Evolutionary conservation across 1,139 yeast genomes (phyloP).

Genomic region (Starmera stellimalicola): DNA sequence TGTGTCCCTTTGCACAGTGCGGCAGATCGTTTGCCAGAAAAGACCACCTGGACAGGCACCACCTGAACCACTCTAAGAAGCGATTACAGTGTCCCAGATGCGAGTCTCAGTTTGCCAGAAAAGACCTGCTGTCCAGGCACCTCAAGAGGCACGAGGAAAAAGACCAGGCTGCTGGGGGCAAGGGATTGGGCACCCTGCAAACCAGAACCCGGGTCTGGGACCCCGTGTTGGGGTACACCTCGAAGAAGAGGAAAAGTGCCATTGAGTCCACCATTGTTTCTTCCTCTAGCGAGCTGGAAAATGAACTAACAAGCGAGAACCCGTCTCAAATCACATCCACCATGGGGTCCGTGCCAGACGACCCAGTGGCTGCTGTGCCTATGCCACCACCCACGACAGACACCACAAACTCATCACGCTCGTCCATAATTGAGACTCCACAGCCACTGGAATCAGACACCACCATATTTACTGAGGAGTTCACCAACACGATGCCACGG

Average conservation of each 20-base stretch:
- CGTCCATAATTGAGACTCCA: not conserved
- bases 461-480: not conserved
- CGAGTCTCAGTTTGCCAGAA: conserved; percentile 2
- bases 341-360: not conserved
- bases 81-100: conserved; percentile 2
- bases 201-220: conserved; percentile 4
- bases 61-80: conserved; percentile 24
- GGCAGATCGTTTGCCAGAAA: conserved; percentile 21
- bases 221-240: conserved; percentile 1
- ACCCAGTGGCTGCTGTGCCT: too few relatives aligned
- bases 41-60: conserved; percentile 25
- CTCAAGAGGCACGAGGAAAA: conserved; percentile 1
- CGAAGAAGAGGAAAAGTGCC: conserved; percentile 1
- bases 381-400: too few relatives aligned
- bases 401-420: not conserved
- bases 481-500: too few relatives aligned
- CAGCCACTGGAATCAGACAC: too few relatives aligned
- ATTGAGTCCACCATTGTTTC: not conserved
- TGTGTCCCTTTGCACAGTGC: conserved; percentile 17
- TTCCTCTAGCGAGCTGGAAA: not conserved
- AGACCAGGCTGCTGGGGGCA: conserved; percentile 3
- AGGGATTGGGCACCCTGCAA: conserved; percentile 1
- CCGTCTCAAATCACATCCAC: not conserved
- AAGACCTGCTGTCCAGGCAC: conserved; percentile 4
- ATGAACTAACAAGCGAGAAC: not conserved